Conservation (phyloP, 345 rosid species). For the Garcia nutans region DNA sequence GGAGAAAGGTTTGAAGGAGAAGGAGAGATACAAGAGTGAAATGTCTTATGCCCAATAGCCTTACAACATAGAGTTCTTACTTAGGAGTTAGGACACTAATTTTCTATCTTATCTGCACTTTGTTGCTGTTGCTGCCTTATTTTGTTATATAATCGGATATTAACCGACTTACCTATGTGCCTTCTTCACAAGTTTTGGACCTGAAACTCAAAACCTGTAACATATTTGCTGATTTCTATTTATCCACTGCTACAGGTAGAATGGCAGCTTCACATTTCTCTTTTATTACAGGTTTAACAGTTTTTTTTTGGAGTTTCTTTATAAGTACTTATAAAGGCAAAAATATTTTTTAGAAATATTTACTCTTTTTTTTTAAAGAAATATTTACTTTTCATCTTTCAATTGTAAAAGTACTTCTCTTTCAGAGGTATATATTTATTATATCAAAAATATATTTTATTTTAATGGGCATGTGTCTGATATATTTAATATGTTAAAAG, state of each 20-base stretch:
- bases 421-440: too few relatives aligned
- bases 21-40: constrained; percentile 69
- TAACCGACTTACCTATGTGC: neutral
- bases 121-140: neutral
- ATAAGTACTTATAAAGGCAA: too few relatives aligned
- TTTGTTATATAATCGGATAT: neutral
- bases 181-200: neutral
- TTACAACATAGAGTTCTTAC: too few relatives aligned
- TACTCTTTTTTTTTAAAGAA: too few relatives aligned
- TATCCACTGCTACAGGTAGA: neutral
- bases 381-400: too few relatives aligned
- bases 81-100: neutral
- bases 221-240: neutral
- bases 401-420: too few relatives aligned
- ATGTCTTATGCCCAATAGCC: constrained; percentile 40
- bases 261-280: neutral
- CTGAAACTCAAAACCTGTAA: neutral
- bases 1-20: constrained; percentile 67
- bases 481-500: too few relatives aligned
- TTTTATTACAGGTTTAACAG: too few relatives aligned
- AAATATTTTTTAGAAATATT: too few relatives aligned
- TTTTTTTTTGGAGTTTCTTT: too few relatives aligned
- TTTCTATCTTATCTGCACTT: neutral
- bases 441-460: too few relatives aligned
- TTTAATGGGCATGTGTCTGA: too few relatives aligned